Percentiles rank a stretch among this genome's conserved stretches.
Evolutionary conservation across 257 asterid species (phyloP).

Genomic region (Lycium barbarum): DNA sequence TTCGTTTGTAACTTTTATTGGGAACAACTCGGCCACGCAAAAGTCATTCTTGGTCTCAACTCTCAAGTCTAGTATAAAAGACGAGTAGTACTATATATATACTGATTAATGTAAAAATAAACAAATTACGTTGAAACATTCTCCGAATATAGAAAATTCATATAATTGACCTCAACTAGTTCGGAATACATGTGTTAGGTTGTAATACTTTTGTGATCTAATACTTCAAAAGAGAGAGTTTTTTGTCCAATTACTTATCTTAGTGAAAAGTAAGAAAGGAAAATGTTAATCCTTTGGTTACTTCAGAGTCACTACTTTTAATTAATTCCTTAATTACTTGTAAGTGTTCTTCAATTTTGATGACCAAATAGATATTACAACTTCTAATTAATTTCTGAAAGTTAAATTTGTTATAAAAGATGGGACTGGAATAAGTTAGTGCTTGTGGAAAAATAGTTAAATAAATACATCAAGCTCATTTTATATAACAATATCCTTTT

Average conservation of each 20-base stretch:
- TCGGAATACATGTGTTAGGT: not conserved
- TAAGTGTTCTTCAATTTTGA: not conserved
- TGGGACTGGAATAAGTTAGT: not conserved
- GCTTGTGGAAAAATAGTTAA: not conserved
- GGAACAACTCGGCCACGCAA: not conserved
- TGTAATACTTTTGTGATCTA: not conserved
- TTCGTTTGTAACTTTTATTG: not conserved
- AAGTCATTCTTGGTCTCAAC: not conserved
- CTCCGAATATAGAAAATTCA: not conserved
- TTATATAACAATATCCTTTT: conserved; percentile 11
- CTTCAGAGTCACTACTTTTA: not conserved
- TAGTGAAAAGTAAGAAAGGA: not conserved
- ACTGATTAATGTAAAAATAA: not conserved
- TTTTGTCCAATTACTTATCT: not conserved
- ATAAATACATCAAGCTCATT: not conserved
- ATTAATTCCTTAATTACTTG: not conserved
- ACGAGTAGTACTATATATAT: not conserved
- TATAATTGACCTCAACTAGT: not conserved
- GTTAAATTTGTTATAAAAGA: not conserved
- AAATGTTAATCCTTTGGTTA: not conserved
- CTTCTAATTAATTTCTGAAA: not conserved
- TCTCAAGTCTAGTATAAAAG: not conserved
- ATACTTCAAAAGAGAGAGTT: not conserved
- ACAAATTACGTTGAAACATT: not conserved
- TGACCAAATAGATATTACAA: not conserved